phyloP scores from a whole-genome alignment of 257 asterid species.

The Eustoma russellianum region DNA sequence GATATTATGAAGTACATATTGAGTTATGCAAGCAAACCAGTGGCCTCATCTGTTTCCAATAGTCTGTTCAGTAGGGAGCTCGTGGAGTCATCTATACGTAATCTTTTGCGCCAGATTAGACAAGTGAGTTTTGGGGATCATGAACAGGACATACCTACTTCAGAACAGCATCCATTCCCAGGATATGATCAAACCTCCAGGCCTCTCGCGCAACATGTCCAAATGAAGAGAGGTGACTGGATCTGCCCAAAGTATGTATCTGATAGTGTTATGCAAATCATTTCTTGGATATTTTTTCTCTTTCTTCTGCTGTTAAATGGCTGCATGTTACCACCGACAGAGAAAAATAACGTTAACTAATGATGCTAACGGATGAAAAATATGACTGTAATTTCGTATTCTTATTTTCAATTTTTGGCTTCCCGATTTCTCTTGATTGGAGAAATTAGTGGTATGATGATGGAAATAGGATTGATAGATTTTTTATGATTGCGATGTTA shows the following conservation, averaged over 20 bases:
- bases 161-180: conserved; percentile 29
- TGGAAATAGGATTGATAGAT: too few species aligned
- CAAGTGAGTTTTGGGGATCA: conserved; percentile 37
- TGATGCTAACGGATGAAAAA: too few species aligned
- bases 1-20: conserved; percentile 89
- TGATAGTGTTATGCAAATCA: background rate
- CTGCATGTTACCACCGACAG: too few species aligned
- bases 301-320: too few species aligned
- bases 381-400: too few species aligned
- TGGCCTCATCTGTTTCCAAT: conserved; percentile 38
- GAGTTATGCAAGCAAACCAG: conserved; percentile 76
- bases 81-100: conserved; percentile 67
- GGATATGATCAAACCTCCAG: conserved; percentile 27
- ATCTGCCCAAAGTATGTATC: conserved; percentile 71
- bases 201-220: conserved; percentile 53
- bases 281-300: too few species aligned
- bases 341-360: too few species aligned
- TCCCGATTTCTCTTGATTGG: too few species aligned
- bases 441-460: too few species aligned
- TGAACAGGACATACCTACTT: conserved; percentile 24
- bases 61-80: conserved; percentile 63
- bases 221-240: conserved; percentile 98
- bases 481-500: too few species aligned
- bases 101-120: conserved; percentile 55
- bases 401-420: too few species aligned